A percentile compares a stretch with the other conserved stretches of the same genome.
Evolutionary conservation across 495 filamentous ascomycete species (phyloP).

Genomic region (Xylaria curta): DNA sequence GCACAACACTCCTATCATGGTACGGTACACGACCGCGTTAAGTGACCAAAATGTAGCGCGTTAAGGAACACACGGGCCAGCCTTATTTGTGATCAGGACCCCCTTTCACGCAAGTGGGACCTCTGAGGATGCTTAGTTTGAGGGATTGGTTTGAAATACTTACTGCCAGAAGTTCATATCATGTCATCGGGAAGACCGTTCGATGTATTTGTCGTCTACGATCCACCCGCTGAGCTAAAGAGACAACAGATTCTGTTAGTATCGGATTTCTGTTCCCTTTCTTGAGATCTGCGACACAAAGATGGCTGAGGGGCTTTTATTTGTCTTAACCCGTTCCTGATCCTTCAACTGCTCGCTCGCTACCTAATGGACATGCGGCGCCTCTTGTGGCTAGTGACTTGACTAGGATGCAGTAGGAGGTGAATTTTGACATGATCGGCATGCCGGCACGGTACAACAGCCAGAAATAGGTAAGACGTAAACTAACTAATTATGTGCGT

Average conservation of each 20-base stretch:
- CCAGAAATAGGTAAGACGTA: neutral
- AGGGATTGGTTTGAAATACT: slow-evolving; percentile 2
- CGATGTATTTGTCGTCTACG: slow-evolving; percentile 15
- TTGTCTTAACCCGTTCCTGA: slow-evolving; percentile 15
- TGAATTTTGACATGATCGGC: slow-evolving; percentile 12
- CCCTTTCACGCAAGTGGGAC: slow-evolving; percentile 4
- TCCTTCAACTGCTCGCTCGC: slow-evolving; percentile 13
- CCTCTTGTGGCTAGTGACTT: slow-evolving; percentile 20
- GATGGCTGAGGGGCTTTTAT: neutral
- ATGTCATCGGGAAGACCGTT: slow-evolving; percentile 22
- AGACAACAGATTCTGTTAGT: neutral
- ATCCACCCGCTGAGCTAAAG: slow-evolving; percentile 13
- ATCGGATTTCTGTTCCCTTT: slow-evolving; percentile 14
- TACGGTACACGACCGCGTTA: slow-evolving; percentile 14
- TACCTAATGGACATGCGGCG: neutral
- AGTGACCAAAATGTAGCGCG: slow-evolving; percentile 8
- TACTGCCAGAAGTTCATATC: slow-evolving; percentile 6
- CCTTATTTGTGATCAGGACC: neutral
- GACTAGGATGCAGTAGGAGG: slow-evolving; percentile 1
- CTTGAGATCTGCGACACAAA: slow-evolving; percentile 1
- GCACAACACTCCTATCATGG: neutral
- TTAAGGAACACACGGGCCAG: slow-evolving; percentile 21
- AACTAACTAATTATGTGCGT: neutral
- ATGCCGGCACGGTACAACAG: neutral
- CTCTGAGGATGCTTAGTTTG: neutral